A percentile compares a stretch with the other conserved stretches of the same genome.
phyloP scores from a whole-genome alignment of 257 asterid genomes.

The Primulina tabacum region DNA sequence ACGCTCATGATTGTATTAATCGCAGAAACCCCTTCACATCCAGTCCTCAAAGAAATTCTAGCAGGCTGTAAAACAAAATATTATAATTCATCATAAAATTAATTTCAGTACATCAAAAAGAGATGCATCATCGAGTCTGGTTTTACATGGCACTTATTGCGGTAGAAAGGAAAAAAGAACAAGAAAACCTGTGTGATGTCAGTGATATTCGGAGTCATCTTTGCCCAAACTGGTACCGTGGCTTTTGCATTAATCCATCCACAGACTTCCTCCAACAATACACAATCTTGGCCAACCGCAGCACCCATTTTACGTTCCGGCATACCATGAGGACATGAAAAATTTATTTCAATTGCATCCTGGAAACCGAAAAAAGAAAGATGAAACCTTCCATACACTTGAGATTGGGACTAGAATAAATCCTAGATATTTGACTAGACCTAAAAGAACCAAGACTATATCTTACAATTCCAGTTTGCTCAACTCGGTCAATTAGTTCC shows the following conservation, averaged over 20 bases:
- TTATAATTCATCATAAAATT: conserved; percentile 4
- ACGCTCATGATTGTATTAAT: conserved; percentile 97
- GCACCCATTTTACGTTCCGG: conserved; percentile 99
- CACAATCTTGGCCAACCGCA: conserved; percentile 97
- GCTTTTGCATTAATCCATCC: conserved; percentile 93
- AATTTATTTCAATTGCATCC: conserved; percentile 91
- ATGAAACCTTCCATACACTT: not conserved
- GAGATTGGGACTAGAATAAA: not conserved
- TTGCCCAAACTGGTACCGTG: conserved; percentile 95
- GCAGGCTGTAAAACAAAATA: conserved; percentile 59
- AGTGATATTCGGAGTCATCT: conserved; percentile 96
- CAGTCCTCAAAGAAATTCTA: conserved; percentile 64
- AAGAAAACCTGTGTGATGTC: conserved; percentile 69
- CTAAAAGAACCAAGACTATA: conserved; percentile 11
- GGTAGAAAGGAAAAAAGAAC: conserved; percentile 9
- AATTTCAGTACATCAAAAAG: not conserved
- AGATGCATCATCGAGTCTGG: not conserved
- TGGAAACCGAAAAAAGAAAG: conserved; percentile 11
- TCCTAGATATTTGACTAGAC: conserved; percentile 11
- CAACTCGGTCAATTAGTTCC: conserved; percentile 85
- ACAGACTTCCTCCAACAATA: conserved; percentile 77
- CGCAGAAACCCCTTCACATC: conserved; percentile 93
- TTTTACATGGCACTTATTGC: not conserved
- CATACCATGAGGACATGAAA: conserved; percentile 99
- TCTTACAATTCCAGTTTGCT: conserved; percentile 88